Base-by-base conservation (phyloP, 768 basidiomycete species). In the Leccinum broughii region DNA sequence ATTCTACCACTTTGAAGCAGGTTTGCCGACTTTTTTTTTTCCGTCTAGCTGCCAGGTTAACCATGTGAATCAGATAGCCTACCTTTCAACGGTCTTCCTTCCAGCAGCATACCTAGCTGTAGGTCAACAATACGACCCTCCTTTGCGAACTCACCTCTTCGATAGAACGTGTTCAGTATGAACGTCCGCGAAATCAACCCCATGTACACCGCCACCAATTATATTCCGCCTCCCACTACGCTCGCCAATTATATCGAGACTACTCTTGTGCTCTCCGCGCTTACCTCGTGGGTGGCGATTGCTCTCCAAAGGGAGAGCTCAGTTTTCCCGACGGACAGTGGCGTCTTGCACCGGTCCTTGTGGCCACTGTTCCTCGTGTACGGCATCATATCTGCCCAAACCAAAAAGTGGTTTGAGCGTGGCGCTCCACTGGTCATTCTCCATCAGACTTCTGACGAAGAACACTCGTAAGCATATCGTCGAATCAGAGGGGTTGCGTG, bases 81-180 rank as follows among this genome's bases (percentile, higher is more conserved):
- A 84, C 57, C 68, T 87, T 7, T 81, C 84, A 0, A 82, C 84
- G 82, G 59, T 83, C 30, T 87, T 85, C 68, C 75, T 86, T 20
- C 85, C 85, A 1, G 80, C 81, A 9, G 75, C 78, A 11, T 84
- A 82, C 35, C 14, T 74, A 1, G 56, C 73, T n/a, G 72, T 73
- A 62, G 7, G 73, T 62, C 5, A 4, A 46, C 26, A 5, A 15
- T 39, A 41, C 34, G 6, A 17, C 13, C 2, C 39, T 51, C 44
- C 17, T 49, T 41, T 2, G 39, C 11, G 35, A 51, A 11, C 63
- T 69, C 8, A 73, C 44, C 49, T 11, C 17, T 56, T 32, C 68
- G 73, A 32, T n/a, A 83, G 59, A 67, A 69, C 30, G 55, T 67
- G 17, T 71, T 72, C 53, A 61, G 64, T 48, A 68, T 75, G 71